Evolutionary conservation across 148 eudicot genomes (phyloP).

Genomic region (Chenopodium quinoa): DNA sequence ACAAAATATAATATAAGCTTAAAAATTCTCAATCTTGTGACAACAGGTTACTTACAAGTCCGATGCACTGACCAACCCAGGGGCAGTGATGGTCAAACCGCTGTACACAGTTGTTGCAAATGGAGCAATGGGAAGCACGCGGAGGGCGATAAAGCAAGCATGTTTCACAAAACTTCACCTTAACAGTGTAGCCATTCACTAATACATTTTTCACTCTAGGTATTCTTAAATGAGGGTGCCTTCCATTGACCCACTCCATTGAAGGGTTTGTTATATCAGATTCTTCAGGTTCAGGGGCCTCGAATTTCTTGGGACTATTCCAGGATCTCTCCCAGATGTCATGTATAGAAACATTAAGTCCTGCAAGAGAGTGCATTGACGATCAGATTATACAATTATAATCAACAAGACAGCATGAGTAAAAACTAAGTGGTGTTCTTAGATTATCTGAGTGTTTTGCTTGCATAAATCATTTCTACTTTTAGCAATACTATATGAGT

Average conservation of each 20-base stretch:
- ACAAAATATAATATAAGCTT: background rate
- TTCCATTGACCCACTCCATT: conserved; percentile 90
- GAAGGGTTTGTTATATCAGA: conserved; percentile 56
- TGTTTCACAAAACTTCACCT: conserved; percentile 91
- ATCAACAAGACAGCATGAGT: background rate
- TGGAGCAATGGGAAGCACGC: conserved; percentile 95
- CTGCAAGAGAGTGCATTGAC: conserved; percentile 41
- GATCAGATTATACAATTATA: conserved; percentile 17
- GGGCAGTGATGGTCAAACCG: conserved; percentile 97
- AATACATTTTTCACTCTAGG: conserved; percentile 66
- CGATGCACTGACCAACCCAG: conserved; percentile 99
- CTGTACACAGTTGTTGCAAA: conserved; percentile 96
- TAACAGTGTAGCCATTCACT: conserved; percentile 71
- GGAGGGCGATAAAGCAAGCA: conserved; percentile 96
- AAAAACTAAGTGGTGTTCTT: background rate
- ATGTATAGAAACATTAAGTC: conserved; percentile 70
- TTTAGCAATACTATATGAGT: background rate
- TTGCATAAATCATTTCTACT: background rate
- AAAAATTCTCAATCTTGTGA: background rate
- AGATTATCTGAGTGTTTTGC: background rate
- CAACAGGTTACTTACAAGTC: conserved; percentile 54
- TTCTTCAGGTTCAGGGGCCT: conserved; percentile 73
- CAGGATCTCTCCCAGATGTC: conserved; percentile 94
- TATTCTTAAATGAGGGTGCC: conserved; percentile 65
- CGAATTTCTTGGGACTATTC: conserved; percentile 73